Evolutionary conservation across 192 early-diverging fungal genomes (phyloP).

Genomic region (Coemansia sp.): DNA sequence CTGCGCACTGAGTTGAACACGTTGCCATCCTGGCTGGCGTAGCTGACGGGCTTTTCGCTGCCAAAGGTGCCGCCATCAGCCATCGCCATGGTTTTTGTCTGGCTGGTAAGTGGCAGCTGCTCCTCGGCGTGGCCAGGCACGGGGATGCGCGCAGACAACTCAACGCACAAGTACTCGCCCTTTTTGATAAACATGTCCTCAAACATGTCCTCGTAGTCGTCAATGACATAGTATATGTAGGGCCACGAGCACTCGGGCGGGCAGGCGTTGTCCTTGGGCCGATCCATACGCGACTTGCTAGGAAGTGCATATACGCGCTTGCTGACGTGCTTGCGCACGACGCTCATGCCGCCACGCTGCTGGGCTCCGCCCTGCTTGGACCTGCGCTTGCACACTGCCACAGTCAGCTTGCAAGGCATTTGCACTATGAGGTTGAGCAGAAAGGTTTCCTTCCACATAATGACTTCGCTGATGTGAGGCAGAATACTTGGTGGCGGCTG

Average conservation of each 20-base stretch:
- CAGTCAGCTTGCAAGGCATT: constrained; percentile 86
- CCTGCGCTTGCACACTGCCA: constrained; percentile 75
- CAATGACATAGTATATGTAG: constrained; percentile 87
- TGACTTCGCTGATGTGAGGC: constrained; percentile 66
- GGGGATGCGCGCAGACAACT: constrained; percentile 78
- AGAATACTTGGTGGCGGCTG: constrained; percentile 56
- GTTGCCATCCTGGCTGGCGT: constrained; percentile 42
- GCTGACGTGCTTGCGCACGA: constrained; percentile 68
- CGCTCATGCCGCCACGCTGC: constrained; percentile 66
- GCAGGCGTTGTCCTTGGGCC: constrained; percentile 68
- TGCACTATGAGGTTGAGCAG: constrained; percentile 89
- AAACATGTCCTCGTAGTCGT: constrained; percentile 89
- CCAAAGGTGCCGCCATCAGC: constrained; percentile 12
- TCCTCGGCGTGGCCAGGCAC: constrained; percentile 39
- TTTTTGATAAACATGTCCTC: constrained; percentile 82
- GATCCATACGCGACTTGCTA: constrained; percentile 88
- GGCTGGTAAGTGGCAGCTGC: constrained; percentile 19
- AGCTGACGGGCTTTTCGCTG: constrained; percentile 39
- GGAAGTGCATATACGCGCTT: constrained; percentile 80
- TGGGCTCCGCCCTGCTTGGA: constrained; percentile 46
- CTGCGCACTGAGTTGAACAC: constrained; percentile 52
- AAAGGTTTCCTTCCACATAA: constrained; percentile 92
- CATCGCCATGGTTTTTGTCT: constrained; percentile 12
- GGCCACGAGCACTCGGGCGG: constrained; percentile 91
- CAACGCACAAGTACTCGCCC: constrained; percentile 87